Conservation (phyloP, 805 yeast genomes). For the Vanderwaltozyma verrucispora region DNA sequence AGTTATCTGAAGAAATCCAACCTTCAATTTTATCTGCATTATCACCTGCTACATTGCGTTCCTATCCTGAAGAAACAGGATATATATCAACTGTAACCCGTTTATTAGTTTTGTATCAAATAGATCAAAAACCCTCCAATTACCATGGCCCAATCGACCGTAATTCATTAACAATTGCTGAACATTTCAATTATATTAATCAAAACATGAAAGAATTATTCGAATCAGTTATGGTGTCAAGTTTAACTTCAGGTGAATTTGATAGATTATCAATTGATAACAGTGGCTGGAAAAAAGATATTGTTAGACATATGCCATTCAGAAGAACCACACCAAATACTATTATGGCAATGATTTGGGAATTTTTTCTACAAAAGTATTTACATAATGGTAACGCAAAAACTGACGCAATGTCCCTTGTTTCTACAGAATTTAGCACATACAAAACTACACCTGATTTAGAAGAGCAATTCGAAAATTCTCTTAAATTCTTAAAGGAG, state of each 20-base stretch:
- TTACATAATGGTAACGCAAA: conserved; percentile 27
- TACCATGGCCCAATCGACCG: conserved; percentile 66
- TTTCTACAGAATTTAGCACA: conserved; percentile 22
- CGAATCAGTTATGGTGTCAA: conserved; percentile 41
- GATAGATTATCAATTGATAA: conserved; percentile 40
- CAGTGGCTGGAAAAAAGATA: conserved; percentile 43
- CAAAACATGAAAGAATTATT: conserved; percentile 43
- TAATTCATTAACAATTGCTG: conserved; percentile 54
- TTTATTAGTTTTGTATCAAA: conserved; percentile 36
- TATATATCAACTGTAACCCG: conserved; percentile 38
- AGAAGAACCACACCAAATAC: conserved; percentile 46
- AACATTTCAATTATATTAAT: conserved; percentile 46
- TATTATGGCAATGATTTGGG: conserved; percentile 38
- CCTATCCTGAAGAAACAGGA: conserved; percentile 31
- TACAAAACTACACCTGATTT: conserved; percentile 21
- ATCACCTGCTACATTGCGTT: conserved; percentile 31
- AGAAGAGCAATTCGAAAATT: conserved; percentile 20
- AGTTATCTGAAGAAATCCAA: conserved; percentile 27
- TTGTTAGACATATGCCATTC: conserved; percentile 55
- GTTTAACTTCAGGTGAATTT: conserved; percentile 46
- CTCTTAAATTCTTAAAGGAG: conserved; percentile 15
- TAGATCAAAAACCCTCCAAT: conserved; percentile 41
- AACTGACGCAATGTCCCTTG: conserved; percentile 22
- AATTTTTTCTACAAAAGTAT: conserved; percentile 27
- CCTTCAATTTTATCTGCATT: conserved; percentile 23